Conservation (phyloP, 1,284 basidiomycete genomes). For the Apiotrichum gamsii region DNA sequence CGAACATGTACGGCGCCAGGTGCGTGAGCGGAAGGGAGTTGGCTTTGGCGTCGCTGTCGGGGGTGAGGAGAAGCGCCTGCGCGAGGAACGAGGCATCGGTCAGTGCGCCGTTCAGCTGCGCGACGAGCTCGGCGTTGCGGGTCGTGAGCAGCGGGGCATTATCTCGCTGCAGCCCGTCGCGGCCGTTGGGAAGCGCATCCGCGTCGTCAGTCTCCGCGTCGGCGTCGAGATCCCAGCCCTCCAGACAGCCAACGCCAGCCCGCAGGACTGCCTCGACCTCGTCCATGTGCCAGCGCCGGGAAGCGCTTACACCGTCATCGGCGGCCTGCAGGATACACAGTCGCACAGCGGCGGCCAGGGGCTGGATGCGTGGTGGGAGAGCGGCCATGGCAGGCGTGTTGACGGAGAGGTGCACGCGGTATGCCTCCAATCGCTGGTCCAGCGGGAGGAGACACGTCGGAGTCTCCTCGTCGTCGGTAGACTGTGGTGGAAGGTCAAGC, state of each 20-base stretch:
- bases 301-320: slow-evolving; percentile 36
- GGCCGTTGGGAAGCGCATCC: too few species aligned
- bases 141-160: slow-evolving; percentile 44
- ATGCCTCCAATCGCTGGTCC: slow-evolving; percentile 54
- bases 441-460: slow-evolving; percentile 50
- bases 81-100: slow-evolving; percentile 32
- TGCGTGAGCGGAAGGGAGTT: slow-evolving; percentile 19
- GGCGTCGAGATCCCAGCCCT: slow-evolving; percentile 21
- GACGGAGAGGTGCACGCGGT: slow-evolving; percentile 58
- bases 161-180: slow-evolving; percentile 15
- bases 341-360: slow-evolving; percentile 33
- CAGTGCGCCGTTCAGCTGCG: slow-evolving; percentile 59
- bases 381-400: slow-evolving; percentile 52
- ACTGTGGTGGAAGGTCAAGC: slow-evolving; percentile 29
- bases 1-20: slow-evolving; percentile 31
- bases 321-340: slow-evolving; percentile 40
- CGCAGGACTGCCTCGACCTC: slow-evolving; percentile 63
- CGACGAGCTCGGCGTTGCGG: slow-evolving; percentile 63
- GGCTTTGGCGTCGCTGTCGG: not conserved
- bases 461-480: too few species aligned
- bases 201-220: not conserved
- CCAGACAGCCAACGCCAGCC: slow-evolving; percentile 35
- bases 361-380: slow-evolving; percentile 27
- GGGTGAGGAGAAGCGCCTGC: slow-evolving; percentile 35
- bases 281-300: slow-evolving; percentile 56